These are phyloP conservation scores for Penicillium sp. DNA, from an alignment of 2,329 filamentous ascomycete species.

Conservation along the genomic window DNA sequence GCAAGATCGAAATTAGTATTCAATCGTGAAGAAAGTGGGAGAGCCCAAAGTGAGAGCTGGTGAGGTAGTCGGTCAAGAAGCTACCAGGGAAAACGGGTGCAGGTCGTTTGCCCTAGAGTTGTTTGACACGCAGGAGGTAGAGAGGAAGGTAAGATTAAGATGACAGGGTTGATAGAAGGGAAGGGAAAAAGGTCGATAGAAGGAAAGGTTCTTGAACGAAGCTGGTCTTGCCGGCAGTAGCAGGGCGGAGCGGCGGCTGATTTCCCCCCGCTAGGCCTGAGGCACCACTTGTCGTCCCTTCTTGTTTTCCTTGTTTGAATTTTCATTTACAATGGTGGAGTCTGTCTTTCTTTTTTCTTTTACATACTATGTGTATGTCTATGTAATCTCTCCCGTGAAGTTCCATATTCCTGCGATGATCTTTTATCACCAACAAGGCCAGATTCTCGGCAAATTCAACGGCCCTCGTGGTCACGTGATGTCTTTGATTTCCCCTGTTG, in stretches of 20 bases:
- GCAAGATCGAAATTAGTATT: constrained; percentile 4
- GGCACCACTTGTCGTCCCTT: constrained; percentile 10
- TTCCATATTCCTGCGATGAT: too few species aligned
- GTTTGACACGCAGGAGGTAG: constrained; percentile 28
- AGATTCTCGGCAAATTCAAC: too few species aligned
- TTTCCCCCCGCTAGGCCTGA: constrained; percentile 24
- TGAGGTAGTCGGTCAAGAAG: constrained; percentile 24
- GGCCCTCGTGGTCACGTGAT: too few species aligned
- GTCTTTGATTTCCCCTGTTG: too few species aligned
- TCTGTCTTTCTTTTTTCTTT: too few species aligned
- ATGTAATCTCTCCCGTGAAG: too few species aligned
- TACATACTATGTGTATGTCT: too few species aligned
- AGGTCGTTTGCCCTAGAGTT: constrained; percentile 35
- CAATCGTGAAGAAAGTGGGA: constrained; percentile 9
- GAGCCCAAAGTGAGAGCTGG: constrained; percentile 21
- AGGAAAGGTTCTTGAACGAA: constrained; percentile 26
- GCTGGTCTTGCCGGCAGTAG: constrained; percentile 25
- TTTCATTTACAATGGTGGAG: neutral
- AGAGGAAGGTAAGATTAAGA: constrained; percentile 8
- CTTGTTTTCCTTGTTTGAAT: neutral
- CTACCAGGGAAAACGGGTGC: constrained; percentile 42
- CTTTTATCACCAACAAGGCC: too few species aligned
- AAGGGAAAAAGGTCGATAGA: constrained; percentile 14
- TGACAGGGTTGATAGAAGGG: constrained; percentile 13
- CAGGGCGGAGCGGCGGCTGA: constrained; percentile 15